Percentiles rank a stretch among this genome's conserved stretches.
Evolutionary conservation across 805 yeast species (phyloP).

Genomic region (Starmerella scarabaei): DNA sequence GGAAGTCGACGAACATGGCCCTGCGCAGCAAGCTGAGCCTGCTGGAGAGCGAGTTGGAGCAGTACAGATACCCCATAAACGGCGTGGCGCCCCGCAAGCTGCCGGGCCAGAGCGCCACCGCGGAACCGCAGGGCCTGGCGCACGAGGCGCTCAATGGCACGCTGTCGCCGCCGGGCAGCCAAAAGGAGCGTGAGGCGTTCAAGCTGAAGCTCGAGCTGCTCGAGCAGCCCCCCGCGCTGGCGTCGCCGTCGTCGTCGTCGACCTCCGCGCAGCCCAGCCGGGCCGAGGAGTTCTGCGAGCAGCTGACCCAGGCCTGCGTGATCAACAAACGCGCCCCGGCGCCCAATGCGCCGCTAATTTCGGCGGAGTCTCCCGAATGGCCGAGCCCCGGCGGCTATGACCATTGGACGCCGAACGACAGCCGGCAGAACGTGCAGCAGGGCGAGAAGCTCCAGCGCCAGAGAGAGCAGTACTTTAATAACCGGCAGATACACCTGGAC

Average conservation of each 20-base stretch:
- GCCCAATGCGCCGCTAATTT: conserved; percentile 26
- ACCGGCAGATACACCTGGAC: background rate
- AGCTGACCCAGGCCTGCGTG: conserved; percentile 74
- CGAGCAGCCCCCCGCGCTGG: background rate
- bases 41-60: conserved; percentile 55
- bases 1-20: conserved; percentile 58
- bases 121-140: background rate
- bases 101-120: too few species aligned
- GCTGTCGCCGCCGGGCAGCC: background rate
- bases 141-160: background rate
- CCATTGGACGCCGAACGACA: background rate
- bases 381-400: conserved; percentile 4
- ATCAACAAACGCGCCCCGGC: conserved; percentile 39
- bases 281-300: conserved; percentile 58
- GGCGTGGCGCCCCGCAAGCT: background rate
- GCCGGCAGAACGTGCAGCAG: background rate
- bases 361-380: conserved; percentile 19
- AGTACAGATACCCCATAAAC: conserved; percentile 32
- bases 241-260: background rate
- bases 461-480: background rate
- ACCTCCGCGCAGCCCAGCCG: conserved; percentile 3
- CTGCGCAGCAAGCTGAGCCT: conserved; percentile 64
- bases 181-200: conserved; percentile 1
- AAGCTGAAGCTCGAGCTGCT: background rate
- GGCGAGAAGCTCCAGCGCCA: background rate